Conservation (phyloP, 1,284 basidiomycete species). For the Peniophora sp. region DNA sequence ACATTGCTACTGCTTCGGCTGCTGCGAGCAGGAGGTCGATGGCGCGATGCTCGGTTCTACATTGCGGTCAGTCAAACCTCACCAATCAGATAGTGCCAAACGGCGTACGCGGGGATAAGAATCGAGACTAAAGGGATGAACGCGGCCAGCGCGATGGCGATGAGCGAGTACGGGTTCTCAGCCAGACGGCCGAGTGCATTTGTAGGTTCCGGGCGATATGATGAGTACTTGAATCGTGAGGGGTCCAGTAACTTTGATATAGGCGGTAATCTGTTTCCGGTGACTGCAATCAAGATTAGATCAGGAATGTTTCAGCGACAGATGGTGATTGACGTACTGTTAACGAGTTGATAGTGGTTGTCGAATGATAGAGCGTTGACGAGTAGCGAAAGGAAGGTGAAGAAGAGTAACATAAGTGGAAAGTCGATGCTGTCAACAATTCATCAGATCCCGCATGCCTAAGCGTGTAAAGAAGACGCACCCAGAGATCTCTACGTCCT, state of each 20-base stretch:
- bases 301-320: neutral
- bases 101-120: conserved; percentile 42
- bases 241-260: conserved; percentile 35
- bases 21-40: conserved; percentile 74
- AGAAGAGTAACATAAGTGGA: conserved; percentile 52
- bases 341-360: conserved; percentile 64
- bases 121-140: conserved; percentile 34
- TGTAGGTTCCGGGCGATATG: conserved; percentile 21
- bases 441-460: conserved; percentile 4
- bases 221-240: conserved; percentile 27
- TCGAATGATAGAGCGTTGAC: conserved; percentile 47
- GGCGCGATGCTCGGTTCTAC: conserved; percentile 49
- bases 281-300: conserved; percentile 25
- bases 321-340: conserved; percentile 37
- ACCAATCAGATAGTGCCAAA: neutral
- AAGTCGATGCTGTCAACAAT: conserved; percentile 51
- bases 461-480: conserved; percentile 13
- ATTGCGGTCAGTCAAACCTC: neutral
- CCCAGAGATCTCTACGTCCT: conserved; percentile 33
- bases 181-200: conserved; percentile 31
- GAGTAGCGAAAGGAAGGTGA: conserved; percentile 50
- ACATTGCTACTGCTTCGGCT: conserved; percentile 68
- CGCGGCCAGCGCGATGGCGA: conserved; percentile 32
- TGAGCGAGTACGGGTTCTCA: conserved; percentile 45
- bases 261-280: conserved; percentile 47